Evolutionary conservation across 75 land plant genomes (phyloP).

Genomic region (Larix kaempferi): DNA sequence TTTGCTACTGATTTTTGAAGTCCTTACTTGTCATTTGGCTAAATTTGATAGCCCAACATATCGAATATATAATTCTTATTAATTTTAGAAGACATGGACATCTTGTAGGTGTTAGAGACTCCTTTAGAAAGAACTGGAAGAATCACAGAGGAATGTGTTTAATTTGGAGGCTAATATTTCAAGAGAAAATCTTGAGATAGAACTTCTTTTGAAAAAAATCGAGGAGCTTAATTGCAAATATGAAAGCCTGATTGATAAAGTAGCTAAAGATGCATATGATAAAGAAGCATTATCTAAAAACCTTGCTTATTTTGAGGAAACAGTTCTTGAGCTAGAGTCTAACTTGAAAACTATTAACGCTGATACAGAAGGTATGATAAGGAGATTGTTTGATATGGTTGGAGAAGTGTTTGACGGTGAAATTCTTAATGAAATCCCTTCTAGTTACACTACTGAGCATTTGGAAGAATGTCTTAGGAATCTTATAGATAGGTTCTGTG

Average conservation of each 20-base stretch:
- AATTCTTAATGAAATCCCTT: slow-evolving; percentile 13
- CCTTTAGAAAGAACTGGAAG: slow-evolving; percentile 50
- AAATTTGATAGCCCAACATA: no score
- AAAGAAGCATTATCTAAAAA: slow-evolving; percentile 26
- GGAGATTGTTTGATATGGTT: slow-evolving; percentile 31
- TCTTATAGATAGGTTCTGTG: background rate
- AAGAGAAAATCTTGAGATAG: slow-evolving; percentile 37
- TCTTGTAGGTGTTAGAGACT: no score
- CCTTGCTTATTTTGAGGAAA: slow-evolving; percentile 31
- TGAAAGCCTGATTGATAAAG: slow-evolving; percentile 24
- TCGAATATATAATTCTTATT: no score
- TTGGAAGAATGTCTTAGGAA: slow-evolving; percentile 31
- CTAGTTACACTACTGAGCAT: slow-evolving; percentile 8
- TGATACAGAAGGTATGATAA: slow-evolving; percentile 31
- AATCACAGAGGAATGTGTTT: slow-evolving; percentile 30
- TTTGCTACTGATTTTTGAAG: no score
- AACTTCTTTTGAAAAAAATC: slow-evolving; percentile 29
- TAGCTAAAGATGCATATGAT: slow-evolving; percentile 19
- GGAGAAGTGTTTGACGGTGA: slow-evolving; percentile 24
- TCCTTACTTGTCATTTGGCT: no score
- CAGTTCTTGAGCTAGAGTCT: slow-evolving; percentile 18
- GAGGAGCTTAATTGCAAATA: slow-evolving; percentile 29
- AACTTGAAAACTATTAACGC: background rate
- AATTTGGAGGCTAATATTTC: slow-evolving; percentile 30
- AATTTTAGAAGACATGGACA: no score